Evolutionary conservation across 169 alveolate species (phyloP).

Genomic region (Plasmodium ovale): DNA sequence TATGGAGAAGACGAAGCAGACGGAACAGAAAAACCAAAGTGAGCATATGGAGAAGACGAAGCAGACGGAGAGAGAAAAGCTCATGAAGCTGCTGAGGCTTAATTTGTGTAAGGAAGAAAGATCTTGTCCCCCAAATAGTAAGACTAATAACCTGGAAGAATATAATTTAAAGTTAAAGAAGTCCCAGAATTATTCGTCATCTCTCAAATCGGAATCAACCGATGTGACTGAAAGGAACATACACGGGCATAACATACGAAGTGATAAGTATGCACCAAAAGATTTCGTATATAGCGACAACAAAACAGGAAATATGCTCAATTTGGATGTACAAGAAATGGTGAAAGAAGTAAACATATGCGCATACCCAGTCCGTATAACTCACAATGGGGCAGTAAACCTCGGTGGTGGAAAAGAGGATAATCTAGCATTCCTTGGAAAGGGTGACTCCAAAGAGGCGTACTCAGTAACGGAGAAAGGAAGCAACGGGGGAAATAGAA

Average conservation of each 20-base stretch:
- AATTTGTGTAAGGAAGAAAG: constrained; percentile 5
- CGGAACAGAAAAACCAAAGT: too few species aligned
- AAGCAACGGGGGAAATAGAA: not conserved
- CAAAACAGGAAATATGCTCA: not conserved
- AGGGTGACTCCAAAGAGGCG: too few species aligned
- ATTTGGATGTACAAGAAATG: not conserved
- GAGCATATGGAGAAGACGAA: not conserved
- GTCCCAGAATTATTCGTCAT: not conserved
- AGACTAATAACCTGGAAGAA: not conserved
- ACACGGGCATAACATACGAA: not conserved
- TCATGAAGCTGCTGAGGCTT: not conserved
- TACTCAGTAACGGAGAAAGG: too few species aligned
- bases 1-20: too few species aligned
- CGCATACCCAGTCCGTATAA: constrained; percentile 26
- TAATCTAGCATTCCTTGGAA: not conserved
- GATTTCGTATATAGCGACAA: not conserved
- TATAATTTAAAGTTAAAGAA: constrained; percentile 6
- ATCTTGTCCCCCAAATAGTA: not conserved
- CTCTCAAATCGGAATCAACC: constrained; percentile 63
- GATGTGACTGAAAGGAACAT: constrained; percentile 55
- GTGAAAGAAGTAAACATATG: constrained; percentile 9
- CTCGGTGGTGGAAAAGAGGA: not conserved
- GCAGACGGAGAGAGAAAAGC: constrained; percentile 2
- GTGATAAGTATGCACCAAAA: not conserved
- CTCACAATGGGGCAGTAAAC: not conserved